Base-by-base conservation (phyloP, 2,329 filamentous ascomycete species). In the Dactylonectria estremocensis region DNA sequence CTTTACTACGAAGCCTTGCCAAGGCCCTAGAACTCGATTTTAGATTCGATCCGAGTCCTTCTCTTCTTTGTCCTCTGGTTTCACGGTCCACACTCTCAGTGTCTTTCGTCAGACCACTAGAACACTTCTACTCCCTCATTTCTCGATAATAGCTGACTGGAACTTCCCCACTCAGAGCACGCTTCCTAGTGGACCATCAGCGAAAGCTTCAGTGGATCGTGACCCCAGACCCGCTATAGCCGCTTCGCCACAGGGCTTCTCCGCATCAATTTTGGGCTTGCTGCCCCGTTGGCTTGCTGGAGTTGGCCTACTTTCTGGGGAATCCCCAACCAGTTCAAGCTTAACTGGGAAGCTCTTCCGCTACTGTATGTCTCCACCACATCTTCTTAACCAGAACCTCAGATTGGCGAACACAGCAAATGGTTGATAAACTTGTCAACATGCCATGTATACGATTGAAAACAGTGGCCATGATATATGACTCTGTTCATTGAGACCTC, bases 281-380 rank as follows among this genome's bases (percentile, higher is more conserved):
- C 48, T 46, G 49, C 18, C 18, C 18, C 54, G 55, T 52, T 31
- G n/a, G n/a, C 43, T 35, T 33, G 35, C 53, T 46, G 22, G 37
- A 57, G 18, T 11, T 16, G 35, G 33, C 22, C 10, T 45, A 24
- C 16, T 45, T 48, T 64, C 56, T 61, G 64, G 64, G 64, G 57
- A 66, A 61, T 28, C 31, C 60, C 52, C 22, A 57, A 11, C 46
- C 31, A 43, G 35, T 14, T 31, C 49, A 62, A 57, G 52, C 58
- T 55, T 67, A 67, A 64, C 49, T 43, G 54, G 35, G 54, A 64
- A 67, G 50, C 55, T 48, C 59, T 64, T 50, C 54, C 53, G 31
- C 20, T 35, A n/a, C 52, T 53, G 64, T 66, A 53, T 31, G 64
- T 54, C 48, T 14, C 33, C 31, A 22, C 31, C 9, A 20, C 49